Percentiles rank a stretch among this genome's conserved stretches.
Evolutionary conservation across 371 early-diverging fungal genomes (phyloP).

Genomic region (Mortierella sp.): DNA sequence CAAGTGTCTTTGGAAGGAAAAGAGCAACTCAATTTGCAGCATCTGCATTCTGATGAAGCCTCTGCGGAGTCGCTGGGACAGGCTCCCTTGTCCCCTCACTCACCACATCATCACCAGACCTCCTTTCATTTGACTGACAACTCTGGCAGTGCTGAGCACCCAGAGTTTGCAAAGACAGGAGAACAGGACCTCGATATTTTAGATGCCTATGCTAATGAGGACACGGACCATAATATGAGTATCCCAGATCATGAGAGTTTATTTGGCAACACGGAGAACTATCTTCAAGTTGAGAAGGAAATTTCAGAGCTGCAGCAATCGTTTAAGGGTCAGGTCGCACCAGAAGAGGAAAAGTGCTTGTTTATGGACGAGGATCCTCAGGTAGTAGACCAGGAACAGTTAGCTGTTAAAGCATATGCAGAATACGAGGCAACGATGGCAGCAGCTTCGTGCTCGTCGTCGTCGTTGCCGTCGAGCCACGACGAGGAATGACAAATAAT

Average conservation of each 20-base stretch:
- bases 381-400: conserved; percentile 30
- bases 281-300: conserved; percentile 40
- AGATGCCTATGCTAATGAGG: conserved; percentile 11
- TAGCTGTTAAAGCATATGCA: conserved; percentile 40
- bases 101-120: conserved; percentile 10
- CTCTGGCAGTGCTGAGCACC: background rate
- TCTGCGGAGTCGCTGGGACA: background rate
- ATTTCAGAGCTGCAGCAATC: conserved; percentile 33
- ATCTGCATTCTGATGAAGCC: background rate
- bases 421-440: conserved; percentile 43
- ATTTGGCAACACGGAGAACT: conserved; percentile 42
- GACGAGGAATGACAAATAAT: conserved; percentile 23
- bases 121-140: background rate
- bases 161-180: background rate
- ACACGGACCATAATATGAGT: conserved; percentile 32
- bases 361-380: conserved; percentile 41
- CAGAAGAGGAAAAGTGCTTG: conserved; percentile 12
- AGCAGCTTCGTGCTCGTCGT: conserved; percentile 34
- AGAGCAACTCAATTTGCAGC: background rate
- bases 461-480: conserved; percentile 25
- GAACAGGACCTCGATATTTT: conserved; percentile 6
- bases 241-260: conserved; percentile 42
- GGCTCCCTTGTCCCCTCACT: conserved; percentile 20
- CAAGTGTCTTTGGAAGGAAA: conserved; percentile 29
- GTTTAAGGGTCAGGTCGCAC: background rate